Base-by-base conservation (phyloP, 768 basidiomycete genomes). In the Lactifluus pinguis region DNA sequence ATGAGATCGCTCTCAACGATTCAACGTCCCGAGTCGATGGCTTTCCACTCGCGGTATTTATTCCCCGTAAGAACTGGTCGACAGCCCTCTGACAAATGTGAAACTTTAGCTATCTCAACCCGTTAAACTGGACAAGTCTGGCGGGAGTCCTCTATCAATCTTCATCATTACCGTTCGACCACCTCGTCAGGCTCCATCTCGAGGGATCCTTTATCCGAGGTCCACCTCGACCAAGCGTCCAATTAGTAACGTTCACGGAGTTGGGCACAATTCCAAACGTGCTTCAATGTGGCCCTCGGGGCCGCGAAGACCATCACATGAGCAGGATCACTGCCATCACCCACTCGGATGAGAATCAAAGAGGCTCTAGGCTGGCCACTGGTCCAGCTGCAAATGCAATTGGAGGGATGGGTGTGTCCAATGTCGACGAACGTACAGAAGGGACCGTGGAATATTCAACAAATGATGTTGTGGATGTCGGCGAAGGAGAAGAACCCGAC, bases 401-500 rank as follows among this genome's bases (percentile, higher is more conserved):
- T 1, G 42, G 51, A 8, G 29, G 15, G 19, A 29, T 6, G 10
- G 36, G 44, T 45, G 19, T 29, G 29, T 14, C 30, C 11, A 17
- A 7, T 30, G 42, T 25, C 13, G n/a, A 39, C 21, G 21, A 25
- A 47, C 54, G 5, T 14, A n/a, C 7, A 4, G 49, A 56, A 39
- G 55, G 14, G n/a, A 34, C 47, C 3, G 55, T 15, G 2, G 60
- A 52, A 19, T 61, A 61, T 30, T 36, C 60, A 7, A 29, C 49
- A 38, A 34, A 61, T 11, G 60, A 61, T 11, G 44, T 50, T 4
- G 13, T 30, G 15, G 34, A 55, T 4, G 17, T 10, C 6, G 25
- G n/a, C 14, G 50, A 47, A 34, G 60, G 49, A 19, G 50, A 47
- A 34, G 60, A 54, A 19, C 36, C 29, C 4, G 60, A 61, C 60